Evolutionary conservation across 768 basidiomycete species (phyloP), one percentile per base, ranked within the genome.

Genomic region (Termitomyces sp.): DNA sequence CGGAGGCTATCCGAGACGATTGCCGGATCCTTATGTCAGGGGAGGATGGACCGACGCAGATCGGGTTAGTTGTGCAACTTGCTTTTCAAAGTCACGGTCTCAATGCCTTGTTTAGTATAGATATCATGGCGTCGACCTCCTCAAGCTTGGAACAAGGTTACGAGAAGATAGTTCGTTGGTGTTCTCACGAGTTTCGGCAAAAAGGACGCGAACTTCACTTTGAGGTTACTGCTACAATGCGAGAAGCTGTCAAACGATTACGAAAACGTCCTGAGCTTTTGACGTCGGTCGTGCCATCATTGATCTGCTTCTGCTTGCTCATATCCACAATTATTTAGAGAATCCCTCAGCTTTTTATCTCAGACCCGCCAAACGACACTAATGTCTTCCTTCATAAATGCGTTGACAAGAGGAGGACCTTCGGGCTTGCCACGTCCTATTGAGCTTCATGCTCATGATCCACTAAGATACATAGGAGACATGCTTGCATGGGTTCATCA

Each of bases 401-500:
- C 95, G 0, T 77, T 98, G 9, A 98, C 95, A 0, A 83, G 91
- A 13, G 95, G 95, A 6, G 91, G 91, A 1, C 91, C 86, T 1
- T 88, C 86, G 42, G 93, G 90, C 44, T 76, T 89, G 7, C 93
- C 95, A 12, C 83, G 95, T 6, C 93, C 96, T 0, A 98, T 99
- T 61, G 97, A 98, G 70, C 79, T 99, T 3, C 97, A 99, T 67
- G 97, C 97, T 0, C 97, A 99, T 66, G 97, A 99, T 69, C 96
- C 97, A 0, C 81, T 94, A 63, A 86, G 96, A 34, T 99, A 99
- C 69, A 86, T 96, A 15, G 97, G 97, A 15, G 96, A 98, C 72
- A 98, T 98, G 92, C 85, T 98, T 8, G 96, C 95, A 0, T 98
- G 96, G 96, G 87, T 98, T 0, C 96, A 99, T 72, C 96, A 98